phyloP scores from a whole-genome alignment of 164 flowering plant genomes.

The Taxillus chinensis region DNA sequence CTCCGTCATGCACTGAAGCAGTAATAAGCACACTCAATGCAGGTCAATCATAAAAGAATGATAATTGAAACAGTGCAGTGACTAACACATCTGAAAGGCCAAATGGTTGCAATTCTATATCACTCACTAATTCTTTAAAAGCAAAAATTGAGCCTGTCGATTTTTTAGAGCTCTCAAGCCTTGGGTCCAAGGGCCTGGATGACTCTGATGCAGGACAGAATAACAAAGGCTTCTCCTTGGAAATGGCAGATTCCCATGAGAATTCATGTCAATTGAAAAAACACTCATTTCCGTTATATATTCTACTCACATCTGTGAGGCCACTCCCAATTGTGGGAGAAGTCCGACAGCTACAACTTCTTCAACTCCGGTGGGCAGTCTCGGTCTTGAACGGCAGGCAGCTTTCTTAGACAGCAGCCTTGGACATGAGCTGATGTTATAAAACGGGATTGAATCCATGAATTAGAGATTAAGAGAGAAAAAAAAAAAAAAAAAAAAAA shows the following conservation, averaged over 20 bases:
- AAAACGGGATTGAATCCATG: too few species aligned
- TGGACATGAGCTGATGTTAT: too few species aligned
- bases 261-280: slow-evolving; percentile 27
- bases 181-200: slow-evolving; percentile 40
- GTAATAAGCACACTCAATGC: background rate
- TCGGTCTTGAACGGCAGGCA: too few species aligned
- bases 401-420: too few species aligned
- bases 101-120: background rate
- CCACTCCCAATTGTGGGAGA: too few species aligned
- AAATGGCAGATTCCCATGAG: slow-evolving; percentile 34
- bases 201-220: slow-evolving; percentile 36
- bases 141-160: slow-evolving; percentile 38
- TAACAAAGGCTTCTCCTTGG: slow-evolving; percentile 38
- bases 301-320: slow-evolving; percentile 36
- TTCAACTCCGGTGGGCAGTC: too few species aligned
- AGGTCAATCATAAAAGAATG: slow-evolving; percentile 2
- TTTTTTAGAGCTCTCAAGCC: slow-evolving; percentile 47
- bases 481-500: too few species aligned
- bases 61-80: background rate
- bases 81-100: background rate
- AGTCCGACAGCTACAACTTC: too few species aligned
- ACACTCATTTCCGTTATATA: slow-evolving; percentile 40
- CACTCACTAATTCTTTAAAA: slow-evolving; percentile 48
- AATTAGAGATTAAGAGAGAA: too few species aligned
- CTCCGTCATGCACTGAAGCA: slow-evolving; percentile 59